phyloP scores from a whole-genome alignment of 257 asterid species.

The Lycium ferocissimum region DNA sequence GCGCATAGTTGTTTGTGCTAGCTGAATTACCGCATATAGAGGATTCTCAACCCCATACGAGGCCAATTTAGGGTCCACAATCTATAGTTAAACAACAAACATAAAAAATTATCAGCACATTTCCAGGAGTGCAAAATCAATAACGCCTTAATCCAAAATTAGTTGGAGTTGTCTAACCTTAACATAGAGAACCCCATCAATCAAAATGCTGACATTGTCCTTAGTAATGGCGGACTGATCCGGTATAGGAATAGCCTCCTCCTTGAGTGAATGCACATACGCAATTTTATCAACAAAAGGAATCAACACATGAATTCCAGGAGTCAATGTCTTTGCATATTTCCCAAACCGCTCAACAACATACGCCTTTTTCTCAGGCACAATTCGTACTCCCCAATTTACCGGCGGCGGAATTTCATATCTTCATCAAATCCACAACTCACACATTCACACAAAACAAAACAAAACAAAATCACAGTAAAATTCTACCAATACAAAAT shows the following conservation, averaged over 20 bases:
- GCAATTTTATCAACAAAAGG: slow-evolving; percentile 88
- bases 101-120: slow-evolving; percentile 29
- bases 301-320: slow-evolving; percentile 79
- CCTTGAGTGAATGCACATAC: slow-evolving; percentile 83
- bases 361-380: slow-evolving; percentile 85
- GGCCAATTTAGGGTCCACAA: slow-evolving; percentile 89
- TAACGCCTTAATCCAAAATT: not conserved
- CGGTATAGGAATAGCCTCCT: slow-evolving; percentile 79
- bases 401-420: slow-evolving; percentile 62
- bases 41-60: slow-evolving; percentile 97
- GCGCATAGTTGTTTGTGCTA: slow-evolving; percentile 97
- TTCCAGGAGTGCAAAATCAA: not conserved
- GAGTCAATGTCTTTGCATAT: slow-evolving; percentile 75
- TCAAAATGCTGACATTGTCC: slow-evolving; percentile 82
- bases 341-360: slow-evolving; percentile 88
- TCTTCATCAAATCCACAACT: slow-evolving; percentile 42
- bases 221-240: slow-evolving; percentile 88
- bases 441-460: slow-evolving; percentile 6
- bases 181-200: slow-evolving; percentile 88
- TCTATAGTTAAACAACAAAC: slow-evolving; percentile 43
- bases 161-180: slow-evolving; percentile 46
- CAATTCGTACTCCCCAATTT: slow-evolving; percentile 88
- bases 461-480: not conserved
- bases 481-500: not conserved
- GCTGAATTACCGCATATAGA: slow-evolving; percentile 79